Evolutionary conservation across 2,329 filamentous ascomycete genomes (phyloP).

Genomic region (Aspergillus carbonarius): DNA sequence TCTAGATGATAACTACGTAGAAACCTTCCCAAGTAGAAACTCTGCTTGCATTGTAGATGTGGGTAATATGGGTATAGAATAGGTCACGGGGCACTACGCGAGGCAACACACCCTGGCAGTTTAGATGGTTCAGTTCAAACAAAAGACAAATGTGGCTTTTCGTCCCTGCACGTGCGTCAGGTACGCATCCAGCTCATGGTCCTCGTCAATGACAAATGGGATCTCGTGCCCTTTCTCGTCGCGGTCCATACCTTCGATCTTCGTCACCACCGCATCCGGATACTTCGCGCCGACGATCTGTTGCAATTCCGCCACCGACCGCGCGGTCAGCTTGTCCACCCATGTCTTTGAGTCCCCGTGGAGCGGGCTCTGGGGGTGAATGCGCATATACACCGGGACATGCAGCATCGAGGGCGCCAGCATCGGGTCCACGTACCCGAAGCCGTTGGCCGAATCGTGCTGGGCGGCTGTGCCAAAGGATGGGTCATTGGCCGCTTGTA

Average conservation of each 20-base stretch:
- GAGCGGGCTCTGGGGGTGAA: conserved; percentile 63
- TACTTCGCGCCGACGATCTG: conserved; percentile 61
- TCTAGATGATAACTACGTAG: too few relatives aligned
- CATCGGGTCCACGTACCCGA: conserved; percentile 40
- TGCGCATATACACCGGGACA: conserved; percentile 67
- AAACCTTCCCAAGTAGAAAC: too few relatives aligned
- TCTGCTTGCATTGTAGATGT: too few relatives aligned
- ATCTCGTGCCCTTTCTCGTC: conserved; percentile 61
- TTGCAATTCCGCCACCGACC: conserved; percentile 63
- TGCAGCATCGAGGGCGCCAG: conserved; percentile 34
- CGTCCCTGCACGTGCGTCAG: conserved; percentile 61
- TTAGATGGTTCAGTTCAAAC: conserved; percentile 24
- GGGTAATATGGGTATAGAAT: too few relatives aligned
- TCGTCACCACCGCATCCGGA: conserved; percentile 58
- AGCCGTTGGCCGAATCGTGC: conserved; percentile 31
- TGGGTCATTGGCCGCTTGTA: conserved; percentile 57
- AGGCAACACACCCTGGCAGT: too few relatives aligned
- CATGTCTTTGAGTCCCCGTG: conserved; percentile 53
- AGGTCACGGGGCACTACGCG: too few relatives aligned
- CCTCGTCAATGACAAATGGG: conserved; percentile 64
- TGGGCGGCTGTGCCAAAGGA: conserved; percentile 28
- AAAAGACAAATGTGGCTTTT: conserved; percentile 56
- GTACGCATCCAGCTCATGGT: conserved; percentile 72
- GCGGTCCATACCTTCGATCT: conserved; percentile 66
- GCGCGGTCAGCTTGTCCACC: conserved; percentile 62